Evolutionary conservation across 179 eudicot genomes (phyloP), one percentile per base, ranked within the genome.

Genomic region (Kewa caespitosa): DNA sequence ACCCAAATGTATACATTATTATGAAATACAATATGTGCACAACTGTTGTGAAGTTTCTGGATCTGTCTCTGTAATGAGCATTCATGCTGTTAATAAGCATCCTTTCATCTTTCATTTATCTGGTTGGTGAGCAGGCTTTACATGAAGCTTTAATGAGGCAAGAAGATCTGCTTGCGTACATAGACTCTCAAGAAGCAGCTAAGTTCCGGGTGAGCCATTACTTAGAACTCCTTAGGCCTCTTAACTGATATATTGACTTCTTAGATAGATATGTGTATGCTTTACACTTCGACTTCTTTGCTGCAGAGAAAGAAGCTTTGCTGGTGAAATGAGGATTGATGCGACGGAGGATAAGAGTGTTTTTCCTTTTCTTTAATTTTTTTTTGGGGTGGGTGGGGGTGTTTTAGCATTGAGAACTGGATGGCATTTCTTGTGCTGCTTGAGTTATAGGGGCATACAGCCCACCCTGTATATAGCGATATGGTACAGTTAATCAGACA

Each of bases 111-210:
- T 60, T 52, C 18, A 2, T 42, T 20, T 55, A 31, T 42, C 73
- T 27, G 69, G 61, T 78, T 76, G 69, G 54, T 73, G 72, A 78
- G 41, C 82, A 90, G 94, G 91, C 96, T 36, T 84, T 94, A 79
- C 86, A 94, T 48, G 98, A 94, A 86, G 93, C 97, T 77, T 75
- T 90, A 74, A 89, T 94, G 87, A 90, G 89, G 84, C 97, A 90
- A 82, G 97, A 89, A 74, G 98, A 94, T 30, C 81, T 92, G 78
- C 89, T 92, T 71, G 96, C 94, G 63, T 94, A 87, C 78, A 82
- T 90, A 30, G 96, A 92, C 76, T 38, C 87, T 67, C 94, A 89
- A 84, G 83, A 83, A 88, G 90, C 80, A 36, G 87, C 87, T 28
- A 88, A 84, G 52, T 81, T 80, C 75, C 82, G 73, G 89, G 98